Conservation (phyloP, 163 green algal species). For the Scenedesmus sp. region DNA sequence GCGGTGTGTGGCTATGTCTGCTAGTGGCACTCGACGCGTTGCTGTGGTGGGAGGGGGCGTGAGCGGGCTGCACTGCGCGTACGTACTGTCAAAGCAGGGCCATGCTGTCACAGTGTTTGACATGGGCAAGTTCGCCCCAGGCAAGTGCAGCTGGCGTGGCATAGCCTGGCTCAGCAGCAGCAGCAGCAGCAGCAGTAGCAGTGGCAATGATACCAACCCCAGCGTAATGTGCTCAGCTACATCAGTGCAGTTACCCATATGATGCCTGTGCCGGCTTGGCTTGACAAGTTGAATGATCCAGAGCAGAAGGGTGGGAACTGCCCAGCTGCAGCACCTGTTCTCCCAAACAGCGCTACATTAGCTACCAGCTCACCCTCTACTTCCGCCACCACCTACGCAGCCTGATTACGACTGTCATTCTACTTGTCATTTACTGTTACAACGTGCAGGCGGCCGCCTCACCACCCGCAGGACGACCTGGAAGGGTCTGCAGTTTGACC, state of each 20-base stretch:
- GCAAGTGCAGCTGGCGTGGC: background rate
- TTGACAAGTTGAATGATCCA: background rate
- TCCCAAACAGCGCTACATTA: background rate
- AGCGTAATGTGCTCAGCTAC: background rate
- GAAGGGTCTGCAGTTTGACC: slow-evolving; percentile 56
- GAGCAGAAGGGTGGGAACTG: background rate
- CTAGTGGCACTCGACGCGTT: background rate
- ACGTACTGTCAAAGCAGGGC: slow-evolving; percentile 24
- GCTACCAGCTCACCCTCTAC: background rate
- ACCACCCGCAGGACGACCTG: slow-evolving; percentile 49
- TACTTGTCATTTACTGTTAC: background rate
- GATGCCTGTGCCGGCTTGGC: background rate
- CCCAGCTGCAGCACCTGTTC: no score
- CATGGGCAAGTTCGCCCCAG: slow-evolving; percentile 28
- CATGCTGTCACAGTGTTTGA: slow-evolving; percentile 53
- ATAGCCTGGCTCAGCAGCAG: background rate
- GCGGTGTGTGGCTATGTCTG: background rate
- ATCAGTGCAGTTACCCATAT: background rate
- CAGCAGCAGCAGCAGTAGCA: background rate
- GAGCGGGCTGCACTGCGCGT: slow-evolving; percentile 41
- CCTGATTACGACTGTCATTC: background rate
- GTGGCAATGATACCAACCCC: background rate
- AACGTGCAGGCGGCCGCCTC: slow-evolving; percentile 40
- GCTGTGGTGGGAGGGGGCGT: slow-evolving; percentile 54
- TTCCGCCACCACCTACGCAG: background rate